Evolutionary conservation across 2,329 filamentous ascomycete genomes (phyloP).

Genomic region (Phoma sp.): DNA sequence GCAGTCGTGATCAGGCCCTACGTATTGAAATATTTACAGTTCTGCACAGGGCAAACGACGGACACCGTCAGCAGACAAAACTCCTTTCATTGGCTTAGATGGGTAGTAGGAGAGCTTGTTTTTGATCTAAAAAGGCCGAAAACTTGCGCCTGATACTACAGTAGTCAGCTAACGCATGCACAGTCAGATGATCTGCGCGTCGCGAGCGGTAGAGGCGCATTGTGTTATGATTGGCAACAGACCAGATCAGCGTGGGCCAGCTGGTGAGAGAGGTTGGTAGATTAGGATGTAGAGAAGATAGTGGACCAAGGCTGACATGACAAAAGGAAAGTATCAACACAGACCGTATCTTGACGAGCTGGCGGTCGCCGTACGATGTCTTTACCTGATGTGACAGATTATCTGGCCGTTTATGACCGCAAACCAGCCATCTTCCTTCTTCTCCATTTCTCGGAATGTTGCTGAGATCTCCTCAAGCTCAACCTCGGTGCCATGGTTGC

Average conservation of each 20-base stretch:
- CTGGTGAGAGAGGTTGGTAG: neutral
- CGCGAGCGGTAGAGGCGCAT: slow-evolving; percentile 26
- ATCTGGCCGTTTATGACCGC: slow-evolving; percentile 53
- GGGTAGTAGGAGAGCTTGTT: no score
- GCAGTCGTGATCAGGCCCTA: no score
- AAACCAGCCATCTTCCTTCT: slow-evolving; percentile 52
- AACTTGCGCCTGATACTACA: no score
- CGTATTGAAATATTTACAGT: no score
- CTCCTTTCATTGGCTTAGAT: no score
- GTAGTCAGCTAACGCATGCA: slow-evolving; percentile 31
- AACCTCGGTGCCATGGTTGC: slow-evolving; percentile 45
- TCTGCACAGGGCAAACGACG: no score
- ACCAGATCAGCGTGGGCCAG: neutral
- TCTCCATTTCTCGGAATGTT: slow-evolving; percentile 51
- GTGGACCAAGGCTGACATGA: neutral
- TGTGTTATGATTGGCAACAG: slow-evolving; percentile 29
- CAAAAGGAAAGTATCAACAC: neutral
- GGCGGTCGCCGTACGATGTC: neutral
- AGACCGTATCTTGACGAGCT: neutral
- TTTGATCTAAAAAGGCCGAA: no score
- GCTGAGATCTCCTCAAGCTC: slow-evolving; percentile 50
- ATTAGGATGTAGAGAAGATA: neutral
- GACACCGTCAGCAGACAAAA: no score
- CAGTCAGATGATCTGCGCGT: slow-evolving; percentile 40
- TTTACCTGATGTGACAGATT: slow-evolving; percentile 39